Evolutionary conservation across 2,329 filamentous ascomycete species (phyloP).

Genomic region (Fusarium verrucosum): DNA sequence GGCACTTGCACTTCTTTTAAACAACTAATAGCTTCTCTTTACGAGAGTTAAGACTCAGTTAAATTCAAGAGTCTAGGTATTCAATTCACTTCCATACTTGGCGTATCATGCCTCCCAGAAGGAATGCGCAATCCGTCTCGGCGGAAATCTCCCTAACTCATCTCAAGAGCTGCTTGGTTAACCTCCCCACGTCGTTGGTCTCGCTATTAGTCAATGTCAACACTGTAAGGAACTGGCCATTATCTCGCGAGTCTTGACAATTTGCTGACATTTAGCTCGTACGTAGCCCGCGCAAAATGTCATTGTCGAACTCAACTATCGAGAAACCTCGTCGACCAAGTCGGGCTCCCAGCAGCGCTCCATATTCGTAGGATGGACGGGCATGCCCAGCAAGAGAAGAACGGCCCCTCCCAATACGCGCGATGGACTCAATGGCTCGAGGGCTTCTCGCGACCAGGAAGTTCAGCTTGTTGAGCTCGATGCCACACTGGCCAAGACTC

Average conservation of each 20-base stretch:
- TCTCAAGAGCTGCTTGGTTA: slow-evolving; percentile 94
- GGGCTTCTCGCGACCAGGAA: slow-evolving; percentile 77
- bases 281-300: slow-evolving; percentile 93
- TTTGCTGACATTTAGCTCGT: slow-evolving; percentile 20
- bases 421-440: slow-evolving; percentile 72
- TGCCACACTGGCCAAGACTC: slow-evolving; percentile 78
- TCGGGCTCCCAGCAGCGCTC: slow-evolving; percentile 67
- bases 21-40: slow-evolving; percentile 22
- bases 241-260: background rate
- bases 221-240: slow-evolving; percentile 67
- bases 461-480: slow-evolving; percentile 84
- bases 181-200: slow-evolving; percentile 86
- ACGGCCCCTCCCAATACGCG: slow-evolving; percentile 76
- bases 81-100: background rate
- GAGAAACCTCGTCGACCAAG: slow-evolving; percentile 60
- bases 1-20: slow-evolving; percentile 18
- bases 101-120: slow-evolving; percentile 58
- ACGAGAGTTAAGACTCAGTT: background rate
- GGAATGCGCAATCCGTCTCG: slow-evolving; percentile 70
- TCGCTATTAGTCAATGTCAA: slow-evolving; percentile 88
- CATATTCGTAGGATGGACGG: slow-evolving; percentile 94
- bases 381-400: slow-evolving; percentile 92
- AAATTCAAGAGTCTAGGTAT: slow-evolving; percentile 9
- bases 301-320: slow-evolving; percentile 86
- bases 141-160: slow-evolving; percentile 88